These are phyloP conservation scores for Kingdonia uniflora DNA, from an alignment of 164 flowering plant genomes.

Conservation along the genomic window DNA sequence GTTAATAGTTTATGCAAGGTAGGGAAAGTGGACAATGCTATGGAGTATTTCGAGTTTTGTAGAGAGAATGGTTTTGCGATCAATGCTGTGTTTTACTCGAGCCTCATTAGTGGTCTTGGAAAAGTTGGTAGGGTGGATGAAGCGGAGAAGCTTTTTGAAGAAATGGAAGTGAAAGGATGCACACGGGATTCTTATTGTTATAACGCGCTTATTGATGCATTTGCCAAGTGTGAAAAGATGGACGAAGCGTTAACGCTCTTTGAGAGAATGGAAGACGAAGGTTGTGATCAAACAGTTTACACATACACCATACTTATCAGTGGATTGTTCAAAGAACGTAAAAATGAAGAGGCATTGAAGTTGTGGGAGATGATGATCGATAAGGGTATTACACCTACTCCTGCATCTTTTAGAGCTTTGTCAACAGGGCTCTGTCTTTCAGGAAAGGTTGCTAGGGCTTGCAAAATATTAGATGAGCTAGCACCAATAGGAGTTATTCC, in stretches of 20 bases:
- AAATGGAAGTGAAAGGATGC: slow-evolving; percentile 66
- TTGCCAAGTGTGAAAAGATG: slow-evolving; percentile 49
- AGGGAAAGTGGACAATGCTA: slow-evolving; percentile 66
- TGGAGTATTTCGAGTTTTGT: slow-evolving; percentile 47
- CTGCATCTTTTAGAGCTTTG: slow-evolving; percentile 79
- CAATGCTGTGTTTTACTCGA: slow-evolving; percentile 66
- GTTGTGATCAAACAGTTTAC: slow-evolving; percentile 78
- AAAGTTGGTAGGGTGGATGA: slow-evolving; percentile 74
- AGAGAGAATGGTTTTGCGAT: slow-evolving; percentile 29
- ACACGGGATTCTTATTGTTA: slow-evolving; percentile 83
- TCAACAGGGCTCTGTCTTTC: slow-evolving; percentile 89
- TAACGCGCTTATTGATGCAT: slow-evolving; percentile 75
- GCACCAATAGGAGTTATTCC: slow-evolving; percentile 75
- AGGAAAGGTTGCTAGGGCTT: slow-evolving; percentile 82
- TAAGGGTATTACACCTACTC: slow-evolving; percentile 79
- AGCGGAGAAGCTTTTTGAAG: slow-evolving; percentile 70
- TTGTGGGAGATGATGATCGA: slow-evolving; percentile 91
- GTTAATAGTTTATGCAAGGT: slow-evolving; percentile 62
- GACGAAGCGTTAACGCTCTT: slow-evolving; percentile 66
- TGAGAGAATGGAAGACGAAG: slow-evolving; percentile 71
- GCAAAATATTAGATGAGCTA: slow-evolving; percentile 51
- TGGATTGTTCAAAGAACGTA: slow-evolving; percentile 64
- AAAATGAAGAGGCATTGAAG: slow-evolving; percentile 83
- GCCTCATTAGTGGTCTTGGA: slow-evolving; percentile 81
- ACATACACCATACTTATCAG: slow-evolving; percentile 80